Base-by-base conservation (phyloP, 2,329 filamentous ascomycete species). In the Fonsecaea multimorphosa region DNA sequence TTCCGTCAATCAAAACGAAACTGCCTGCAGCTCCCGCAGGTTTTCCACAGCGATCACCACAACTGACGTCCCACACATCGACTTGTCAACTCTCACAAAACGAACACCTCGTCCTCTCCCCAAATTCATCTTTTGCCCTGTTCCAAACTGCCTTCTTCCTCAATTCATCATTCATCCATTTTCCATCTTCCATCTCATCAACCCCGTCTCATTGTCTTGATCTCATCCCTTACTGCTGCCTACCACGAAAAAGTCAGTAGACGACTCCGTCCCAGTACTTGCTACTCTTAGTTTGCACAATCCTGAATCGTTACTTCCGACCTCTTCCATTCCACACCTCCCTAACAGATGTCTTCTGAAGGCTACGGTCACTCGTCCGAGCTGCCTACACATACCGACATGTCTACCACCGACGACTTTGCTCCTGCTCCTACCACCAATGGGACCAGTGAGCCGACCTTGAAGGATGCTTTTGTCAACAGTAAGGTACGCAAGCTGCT, bases 401-500 rank as follows among this genome's bases (percentile, higher is more conserved):
- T 60, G 61, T 66, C 64, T 61, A 29, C 51, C 22, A 29, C 49
- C 22, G 65, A 61, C 34, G 36, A 32, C 29, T 24, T 51, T 44
- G 34, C 51, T 24, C 36, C 56, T 24, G 38, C 66, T 54, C 55
- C 67, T 40, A 64, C 46, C 22, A 56, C 34, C 58, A 67, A 69
- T 61, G 68, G 64, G 22, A 22, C 44, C n/a, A 24, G 44, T 12
- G 58, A 52, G 31, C 44, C 58, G n/a, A 56, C 19, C 19, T 24
- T 68, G 46, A 68, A 70, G 31, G 63, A 71, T 31, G 58, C 63
- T 19, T 55, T 69, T 19, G 61, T 68, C 34, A 67, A 70, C 61
- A 71, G 69, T 70, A 60, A 68, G 69, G 69, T 70, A 62, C 36
- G 69, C 59, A 34, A 53, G 22, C 9, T 34, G 4, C n/a, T 54